A percentile compares a stretch with the other conserved stretches of the same genome.
Evolutionary conservation across 129 eudicot species (phyloP).

Genomic region (Lonicera japonica): DNA sequence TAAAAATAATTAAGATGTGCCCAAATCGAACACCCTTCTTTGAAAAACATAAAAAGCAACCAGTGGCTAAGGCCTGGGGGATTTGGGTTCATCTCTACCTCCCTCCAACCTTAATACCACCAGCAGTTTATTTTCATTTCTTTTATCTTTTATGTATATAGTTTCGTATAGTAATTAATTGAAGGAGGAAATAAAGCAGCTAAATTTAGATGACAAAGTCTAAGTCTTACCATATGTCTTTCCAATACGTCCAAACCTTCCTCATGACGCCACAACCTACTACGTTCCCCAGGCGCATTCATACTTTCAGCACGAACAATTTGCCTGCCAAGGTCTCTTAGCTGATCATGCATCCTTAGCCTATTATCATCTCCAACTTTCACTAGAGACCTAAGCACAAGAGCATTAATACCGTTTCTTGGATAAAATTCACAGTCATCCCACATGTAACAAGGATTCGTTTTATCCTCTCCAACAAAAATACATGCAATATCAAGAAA

Average conservation of each 20-base stretch:
- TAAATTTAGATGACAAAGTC: no score
- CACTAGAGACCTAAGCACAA: constrained; percentile 1
- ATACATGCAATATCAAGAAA: constrained; percentile 23
- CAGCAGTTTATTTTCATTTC: no score
- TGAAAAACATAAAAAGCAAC: no score
- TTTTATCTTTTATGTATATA: no score
- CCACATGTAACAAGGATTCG: background rate
- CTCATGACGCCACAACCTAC: constrained; percentile 10
- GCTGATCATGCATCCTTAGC: constrained; percentile 16
- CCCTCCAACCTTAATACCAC: no score
- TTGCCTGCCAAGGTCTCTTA: constrained; percentile 18
- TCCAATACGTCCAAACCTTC: background rate
- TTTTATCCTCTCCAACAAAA: background rate
- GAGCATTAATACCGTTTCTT: background rate
- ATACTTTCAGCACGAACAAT: constrained; percentile 2
- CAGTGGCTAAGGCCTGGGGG: no score
- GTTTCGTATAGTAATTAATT: no score
- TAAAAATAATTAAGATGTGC: no score
- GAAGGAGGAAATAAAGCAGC: no score
- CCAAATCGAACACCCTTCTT: no score
- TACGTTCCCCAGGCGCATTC: background rate
- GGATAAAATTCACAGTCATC: constrained; percentile 4
- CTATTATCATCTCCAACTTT: constrained; percentile 2
- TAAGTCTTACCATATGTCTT: background rate
- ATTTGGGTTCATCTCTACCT: no score